Evolutionary conservation across 2,329 filamentous ascomycete genomes (phyloP), one percentile per base, ranked within the genome.

Genomic region (Phialophora tarda): DNA sequence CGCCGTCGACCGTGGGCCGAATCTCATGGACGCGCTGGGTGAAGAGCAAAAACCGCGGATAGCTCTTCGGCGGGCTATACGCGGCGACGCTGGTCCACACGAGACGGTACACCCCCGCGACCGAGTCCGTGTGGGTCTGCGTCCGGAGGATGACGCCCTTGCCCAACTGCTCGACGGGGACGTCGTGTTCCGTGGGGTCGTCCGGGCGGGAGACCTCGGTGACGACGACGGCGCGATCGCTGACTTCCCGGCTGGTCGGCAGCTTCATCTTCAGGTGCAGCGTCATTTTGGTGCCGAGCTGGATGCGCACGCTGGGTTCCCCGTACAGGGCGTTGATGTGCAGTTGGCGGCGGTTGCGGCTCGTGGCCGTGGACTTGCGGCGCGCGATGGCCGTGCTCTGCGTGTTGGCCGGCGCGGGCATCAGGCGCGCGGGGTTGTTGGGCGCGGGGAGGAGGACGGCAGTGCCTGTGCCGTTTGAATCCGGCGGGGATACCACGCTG

Each of bases 21-120:
- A 84, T 74, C 74, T 83, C 82, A 68, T 83, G 81, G n/a, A 82
- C 79, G 11, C 81, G 73, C 70, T 84, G 81, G 32, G 79, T 77
- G 58, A 73, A 76, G 60, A 83, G 63, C 21, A 84, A 56, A n/a
- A 72, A 77, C 2, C 69, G 70, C 10, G 76, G 70, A 23, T 69
- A 63, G 75, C 73, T 71, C 68, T 78, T 62, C 63, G 76, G 66
- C 11, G 72, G 64, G 53, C 74, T 77, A 17, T 74, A 78, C 73
- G 41, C 63, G 41, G 14, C 66, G 14, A 76, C 73, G 23, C 74
- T 73, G 28, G 78, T 75, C 12, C 75, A 76, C 5, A 82, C 76
- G 1, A 77, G 60, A 1, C 75, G 65, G 5, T 73, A 73, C 24
- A 69, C 64, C 12, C 70, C 71, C 14, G 65, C 55, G 34, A 68